These are phyloP conservation scores for Microcera coccophila DNA, from an alignment of 2,329 filamentous ascomycete species.

Conservation along the genomic window DNA sequence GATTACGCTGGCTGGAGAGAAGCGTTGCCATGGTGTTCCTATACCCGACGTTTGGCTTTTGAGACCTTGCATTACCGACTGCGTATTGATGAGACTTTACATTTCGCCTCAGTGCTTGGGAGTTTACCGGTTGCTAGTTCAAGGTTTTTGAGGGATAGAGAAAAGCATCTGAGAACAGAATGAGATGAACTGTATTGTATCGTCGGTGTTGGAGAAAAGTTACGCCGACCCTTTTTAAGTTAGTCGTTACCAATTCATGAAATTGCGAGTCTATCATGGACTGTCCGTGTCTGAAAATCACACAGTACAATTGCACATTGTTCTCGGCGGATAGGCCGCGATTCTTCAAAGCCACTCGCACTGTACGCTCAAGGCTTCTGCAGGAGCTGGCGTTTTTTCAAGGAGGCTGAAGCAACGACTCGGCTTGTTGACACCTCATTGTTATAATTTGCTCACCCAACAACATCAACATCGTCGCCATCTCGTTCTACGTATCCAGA, in stretches of 20 bases:
- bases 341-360: constrained; percentile 7
- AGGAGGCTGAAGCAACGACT: constrained; percentile 6
- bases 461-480: constrained; percentile 2
- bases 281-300: neutral
- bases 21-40: constrained; percentile 1
- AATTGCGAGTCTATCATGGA: neutral
- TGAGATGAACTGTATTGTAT: constrained; percentile 5
- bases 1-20: constrained; percentile 2
- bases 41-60: too few relatives aligned
- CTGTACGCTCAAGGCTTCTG: constrained; percentile 22
- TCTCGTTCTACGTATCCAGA: too few relatives aligned
- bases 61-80: neutral
- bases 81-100: constrained; percentile 8
- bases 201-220: neutral
- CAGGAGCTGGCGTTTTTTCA: constrained; percentile 23
- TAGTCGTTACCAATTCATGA: neutral
- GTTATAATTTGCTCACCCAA: constrained; percentile 4
- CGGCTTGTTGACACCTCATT: constrained; percentile 11
- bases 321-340: neutral
- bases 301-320: neutral
- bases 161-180: constrained; percentile 13
- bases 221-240: neutral
- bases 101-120: constrained; percentile 21
- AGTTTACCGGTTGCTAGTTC: constrained; percentile 24
- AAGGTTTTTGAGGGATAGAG: constrained; percentile 17